These are phyloP conservation scores for Penicillium coprophilum DNA, from an alignment of 495 filamentous ascomycete species.

Conservation along the genomic window DNA sequence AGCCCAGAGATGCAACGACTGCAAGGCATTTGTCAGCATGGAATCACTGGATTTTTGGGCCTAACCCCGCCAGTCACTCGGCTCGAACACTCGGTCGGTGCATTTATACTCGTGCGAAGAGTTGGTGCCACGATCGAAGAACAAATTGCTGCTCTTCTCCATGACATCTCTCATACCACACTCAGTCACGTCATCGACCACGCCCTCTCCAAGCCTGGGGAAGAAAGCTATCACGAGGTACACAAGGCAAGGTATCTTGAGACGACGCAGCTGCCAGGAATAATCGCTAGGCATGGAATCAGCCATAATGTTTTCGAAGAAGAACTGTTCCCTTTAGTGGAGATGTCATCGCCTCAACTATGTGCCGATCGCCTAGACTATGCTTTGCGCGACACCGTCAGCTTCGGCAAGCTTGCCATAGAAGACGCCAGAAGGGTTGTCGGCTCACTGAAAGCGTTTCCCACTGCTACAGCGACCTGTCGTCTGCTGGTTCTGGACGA, in stretches of 20 bases:
- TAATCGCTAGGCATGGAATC: constrained; percentile 35
- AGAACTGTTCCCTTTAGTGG: constrained; percentile 42
- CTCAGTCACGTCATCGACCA: constrained; percentile 46
- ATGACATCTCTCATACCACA: constrained; percentile 45
- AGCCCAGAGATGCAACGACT: constrained; percentile 36
- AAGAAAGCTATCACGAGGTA: constrained; percentile 45
- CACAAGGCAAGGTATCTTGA: constrained; percentile 42
- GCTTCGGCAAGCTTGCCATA: constrained; percentile 32
- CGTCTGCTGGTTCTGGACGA: constrained; percentile 39
- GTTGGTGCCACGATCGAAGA: constrained; percentile 40
- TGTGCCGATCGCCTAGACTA: constrained; percentile 49
- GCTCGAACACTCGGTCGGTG: constrained; percentile 46
- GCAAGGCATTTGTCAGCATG: constrained; percentile 38
- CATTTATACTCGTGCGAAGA: constrained; percentile 42
- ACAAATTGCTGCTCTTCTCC: constrained; percentile 44
- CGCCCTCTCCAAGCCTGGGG: constrained; percentile 40
- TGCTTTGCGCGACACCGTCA: constrained; percentile 39
- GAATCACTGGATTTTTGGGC: constrained; percentile 38
- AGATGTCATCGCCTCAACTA: constrained; percentile 40
- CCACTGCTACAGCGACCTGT: constrained; percentile 21
- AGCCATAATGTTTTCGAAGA: constrained; percentile 35
- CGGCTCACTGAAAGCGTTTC: constrained; percentile 30
- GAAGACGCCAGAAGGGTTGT: constrained; percentile 28
- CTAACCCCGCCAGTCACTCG: constrained; percentile 39
- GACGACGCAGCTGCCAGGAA: constrained; percentile 34